phyloP scores from a whole-genome alignment of 163 green algal species.

The Chloromonas sp. region DNA sequence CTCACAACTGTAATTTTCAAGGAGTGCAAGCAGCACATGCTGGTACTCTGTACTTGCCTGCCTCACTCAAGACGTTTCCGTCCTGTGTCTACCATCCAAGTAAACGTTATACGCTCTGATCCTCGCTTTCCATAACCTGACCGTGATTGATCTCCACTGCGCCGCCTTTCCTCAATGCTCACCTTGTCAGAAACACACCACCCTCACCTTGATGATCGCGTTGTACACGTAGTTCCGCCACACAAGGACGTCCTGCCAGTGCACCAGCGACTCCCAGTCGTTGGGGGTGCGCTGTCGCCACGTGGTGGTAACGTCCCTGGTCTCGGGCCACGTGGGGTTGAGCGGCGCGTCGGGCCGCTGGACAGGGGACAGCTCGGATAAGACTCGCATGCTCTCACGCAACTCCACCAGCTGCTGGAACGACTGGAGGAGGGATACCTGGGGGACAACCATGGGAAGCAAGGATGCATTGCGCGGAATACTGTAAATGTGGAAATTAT shows the following conservation, averaged over 20 bases:
- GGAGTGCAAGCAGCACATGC: no score
- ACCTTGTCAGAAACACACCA: no score
- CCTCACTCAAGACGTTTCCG: no score
- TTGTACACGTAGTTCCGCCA: constrained; percentile 97
- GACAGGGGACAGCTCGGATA: constrained; percentile 25
- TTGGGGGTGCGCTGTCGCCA: constrained; percentile 92
- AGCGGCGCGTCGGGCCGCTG: neutral
- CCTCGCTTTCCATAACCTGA: no score
- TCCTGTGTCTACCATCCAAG: no score
- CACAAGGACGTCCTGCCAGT: constrained; percentile 88
- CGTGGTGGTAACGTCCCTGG: constrained; percentile 86
- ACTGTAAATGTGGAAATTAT: no score
- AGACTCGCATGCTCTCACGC: constrained; percentile 59
- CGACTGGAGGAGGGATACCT: constrained; percentile 41
- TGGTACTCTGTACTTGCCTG: no score
- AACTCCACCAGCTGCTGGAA: constrained; percentile 94
- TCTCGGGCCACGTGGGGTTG: constrained; percentile 23
- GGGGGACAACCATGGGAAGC: constrained; percentile 17
- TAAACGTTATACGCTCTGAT: no score
- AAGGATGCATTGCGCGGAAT: neutral
- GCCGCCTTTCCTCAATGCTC: no score
- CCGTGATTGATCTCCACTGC: no score
- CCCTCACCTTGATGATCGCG: constrained; percentile 67
- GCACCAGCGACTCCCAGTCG: constrained; percentile 83
- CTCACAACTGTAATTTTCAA: no score